Conservation (phyloP, 2,329 filamentous ascomycete genomes). For the Ciborinia camelliae region DNA sequence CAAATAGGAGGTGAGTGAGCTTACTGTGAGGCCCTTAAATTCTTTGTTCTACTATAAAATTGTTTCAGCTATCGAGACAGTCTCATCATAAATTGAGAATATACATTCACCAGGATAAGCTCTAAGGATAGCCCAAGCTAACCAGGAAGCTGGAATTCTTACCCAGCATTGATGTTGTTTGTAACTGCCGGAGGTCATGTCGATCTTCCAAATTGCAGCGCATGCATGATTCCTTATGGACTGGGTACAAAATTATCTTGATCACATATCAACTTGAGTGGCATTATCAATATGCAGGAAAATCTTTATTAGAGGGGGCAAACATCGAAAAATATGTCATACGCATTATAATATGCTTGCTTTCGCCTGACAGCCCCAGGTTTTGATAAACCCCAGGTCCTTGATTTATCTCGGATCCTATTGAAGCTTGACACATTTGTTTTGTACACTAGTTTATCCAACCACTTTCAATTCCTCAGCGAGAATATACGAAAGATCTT, state of each 20-base stretch:
- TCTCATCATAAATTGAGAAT: constrained; percentile 26
- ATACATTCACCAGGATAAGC: constrained; percentile 24
- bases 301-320: constrained; percentile 20
- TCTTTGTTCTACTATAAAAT: constrained; percentile 27
- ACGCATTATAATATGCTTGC: constrained; percentile 28
- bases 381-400: constrained; percentile 21
- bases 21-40: constrained; percentile 17
- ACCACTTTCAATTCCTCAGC: constrained; percentile 1
- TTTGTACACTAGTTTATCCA: constrained; percentile 17
- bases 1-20: constrained; percentile 10
- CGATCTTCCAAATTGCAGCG: background rate
- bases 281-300: background rate
- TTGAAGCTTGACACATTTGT: constrained; percentile 22
- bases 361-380: constrained; percentile 22
- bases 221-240: background rate
- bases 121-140: background rate
- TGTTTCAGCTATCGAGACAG: constrained; percentile 31
- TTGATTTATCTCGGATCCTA: constrained; percentile 20
- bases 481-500: constrained; percentile 1
- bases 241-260: background rate
- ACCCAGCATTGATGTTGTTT: background rate
- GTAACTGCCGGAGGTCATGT: constrained; percentile 7
- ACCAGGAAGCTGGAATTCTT: constrained; percentile 13
- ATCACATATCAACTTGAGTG: constrained; percentile 9
- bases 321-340: constrained; percentile 24